Base-by-base conservation (phyloP, 2,329 filamentous ascomycete species). In the Celoporthe dispersa region DNA sequence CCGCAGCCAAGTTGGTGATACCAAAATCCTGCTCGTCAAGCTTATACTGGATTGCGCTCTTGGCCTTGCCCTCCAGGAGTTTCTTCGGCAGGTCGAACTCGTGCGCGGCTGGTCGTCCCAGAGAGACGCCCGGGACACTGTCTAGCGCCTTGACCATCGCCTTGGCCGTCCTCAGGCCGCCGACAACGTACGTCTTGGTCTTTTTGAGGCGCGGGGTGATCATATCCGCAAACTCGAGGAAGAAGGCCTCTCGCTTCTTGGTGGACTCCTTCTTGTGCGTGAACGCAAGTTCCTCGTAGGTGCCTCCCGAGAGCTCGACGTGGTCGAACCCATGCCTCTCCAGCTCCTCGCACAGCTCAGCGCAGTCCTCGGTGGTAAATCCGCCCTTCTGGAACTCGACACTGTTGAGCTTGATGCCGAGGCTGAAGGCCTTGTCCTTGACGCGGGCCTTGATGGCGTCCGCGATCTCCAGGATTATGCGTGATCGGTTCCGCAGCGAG, bases 361-460 rank as follows among this genome's bases (percentile, higher is more conserved):
- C 80, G 1, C 84, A 84, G 71, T 88, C 87, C 11, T 85, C 82
- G 1, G 84, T 79, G 61, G 80, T 78, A 44, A 87, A 84, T 0
- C 85, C 86, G 35, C 83, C 81, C 22, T 82, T 82, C 73, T 87
- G 84, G 78, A 87, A 87, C 74, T 87, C 85, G 62, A 86, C 84
- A n/a, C 79, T 82, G 80, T 89, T 89, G 73, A 89, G 79, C 80
- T 90, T 89, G 78, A 89, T 87, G 60, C 84, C 81, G 14, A 89
- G 73, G 74, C 88, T 85, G 75, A 78, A 84, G 68, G 73, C 73
- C 33, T 75, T 70, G 16, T 72, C 64, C 35, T 78, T 75, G 31
- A 80, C 77, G 1, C 74, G 75, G 3, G 67, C 74, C 60, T 78
- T 78, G 67, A 83, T 77, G n/a, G 77, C 77, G 35, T 80, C 78